Evolutionary conservation across 305 asterid species (phyloP).

Genomic region (Ajuga reptans): DNA sequence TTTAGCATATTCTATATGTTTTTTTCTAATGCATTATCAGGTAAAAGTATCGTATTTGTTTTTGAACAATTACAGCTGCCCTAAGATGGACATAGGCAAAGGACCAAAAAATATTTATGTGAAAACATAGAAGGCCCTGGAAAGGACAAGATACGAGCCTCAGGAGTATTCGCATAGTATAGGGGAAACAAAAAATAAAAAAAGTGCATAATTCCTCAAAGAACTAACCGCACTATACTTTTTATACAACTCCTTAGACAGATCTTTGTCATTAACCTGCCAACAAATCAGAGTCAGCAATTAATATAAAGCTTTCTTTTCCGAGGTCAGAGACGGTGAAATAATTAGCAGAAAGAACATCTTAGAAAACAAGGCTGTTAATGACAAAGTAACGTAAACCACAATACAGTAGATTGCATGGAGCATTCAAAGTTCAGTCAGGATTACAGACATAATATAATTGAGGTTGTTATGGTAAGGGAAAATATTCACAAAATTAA

Average conservation of each 20-base stretch:
- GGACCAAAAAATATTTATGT: too few species aligned
- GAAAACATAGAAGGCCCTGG: not conserved
- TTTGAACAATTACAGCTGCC: not conserved
- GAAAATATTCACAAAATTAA: not conserved
- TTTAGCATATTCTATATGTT: not conserved
- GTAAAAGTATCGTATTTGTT: not conserved
- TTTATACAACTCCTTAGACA: constrained; percentile 86
- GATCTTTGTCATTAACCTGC: constrained; percentile 78
- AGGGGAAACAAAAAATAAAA: not conserved
- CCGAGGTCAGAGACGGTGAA: not conserved
- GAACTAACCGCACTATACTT: constrained; percentile 82
- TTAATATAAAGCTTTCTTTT: constrained; percentile 5
- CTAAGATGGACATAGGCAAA: not conserved
- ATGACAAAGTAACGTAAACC: not conserved
- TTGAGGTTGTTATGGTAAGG: not conserved
- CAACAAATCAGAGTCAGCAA: constrained; percentile 25
- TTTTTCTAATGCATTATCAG: not conserved
- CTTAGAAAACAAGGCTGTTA: not conserved
- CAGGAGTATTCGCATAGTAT: not conserved
- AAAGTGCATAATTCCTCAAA: constrained; percentile 1
- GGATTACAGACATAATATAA: not conserved
- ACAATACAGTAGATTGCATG: not conserved
- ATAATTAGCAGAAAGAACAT: constrained; percentile 11
- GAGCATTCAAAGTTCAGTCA: not conserved
- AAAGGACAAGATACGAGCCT: constrained; percentile 2